Base-by-base conservation (phyloP, 768 basidiomycete genomes). In the Amanita polypyramis region DNA sequence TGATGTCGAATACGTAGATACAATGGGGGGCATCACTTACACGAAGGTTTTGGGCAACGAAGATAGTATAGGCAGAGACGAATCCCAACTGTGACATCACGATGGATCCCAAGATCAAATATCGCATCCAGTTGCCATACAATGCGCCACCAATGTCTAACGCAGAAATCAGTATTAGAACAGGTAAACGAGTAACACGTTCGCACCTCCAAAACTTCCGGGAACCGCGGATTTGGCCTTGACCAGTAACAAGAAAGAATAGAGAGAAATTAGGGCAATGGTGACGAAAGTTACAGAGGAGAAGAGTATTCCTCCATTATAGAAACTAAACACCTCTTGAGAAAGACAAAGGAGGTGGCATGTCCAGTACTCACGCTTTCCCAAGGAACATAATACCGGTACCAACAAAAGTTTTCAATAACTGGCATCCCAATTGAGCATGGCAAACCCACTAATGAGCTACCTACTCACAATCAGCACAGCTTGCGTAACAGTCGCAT, bases 341-440 rank as follows among this genome's bases (percentile, higher is more conserved):
- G 50, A 42, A 52, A 45, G 17, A 35, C 25, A 17, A n/a, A 33
- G 30, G 37, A 15, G 32, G 33, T 34, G 27, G 23, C 19, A 54
- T 45, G 21, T 51, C 11, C 34, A 51, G 8, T 2, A 66, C 86
- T 58, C 63, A 92, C 85, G 82, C 96, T 68, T 90, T 95, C 44
- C 92, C 96, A 21, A 99, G 75, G 69, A 99, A 98, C 30, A 99
- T 63, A 8, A 99, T 85, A 12, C 95, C 95, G 11, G 95, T 97
- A 17, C 95, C 95, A 40, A 98, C 81, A 57, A 98, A 98, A 1
- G 86, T 80, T 65, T 97, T 97, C 50, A 96, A 67, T 47, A 98
- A 66, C 90, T 94, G 55, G 9, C 50, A 40, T 51, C 27, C 3
- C 14, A 20, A 5, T 34, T 34, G 27, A 50, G 23, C 5, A 20